Base-by-base conservation (phyloP, 2,329 filamentous ascomycete species). In the Xylariales sp. region DNA sequence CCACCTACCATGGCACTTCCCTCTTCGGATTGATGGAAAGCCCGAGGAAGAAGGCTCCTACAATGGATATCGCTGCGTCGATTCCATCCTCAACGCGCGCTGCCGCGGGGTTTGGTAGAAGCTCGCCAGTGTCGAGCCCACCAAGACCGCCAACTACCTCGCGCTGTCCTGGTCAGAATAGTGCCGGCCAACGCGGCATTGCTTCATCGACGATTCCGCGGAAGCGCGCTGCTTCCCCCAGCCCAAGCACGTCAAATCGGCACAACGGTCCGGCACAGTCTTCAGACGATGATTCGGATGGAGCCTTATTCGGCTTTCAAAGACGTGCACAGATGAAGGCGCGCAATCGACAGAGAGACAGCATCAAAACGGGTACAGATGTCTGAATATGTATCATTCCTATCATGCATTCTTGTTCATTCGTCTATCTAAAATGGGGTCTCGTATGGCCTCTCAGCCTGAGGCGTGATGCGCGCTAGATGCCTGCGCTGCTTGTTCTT, bases 391-490 rank as follows among this genome's bases (percentile, higher is more conserved):
- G 25, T 38, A 4, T 38, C 24, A 42, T n/a, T 15, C n/a, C n/a
- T n/a, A n/a, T n/a, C n/a, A n/a, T n/a, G n/a, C n/a, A n/a, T n/a
- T n/a, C n/a, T n/a, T n/a, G n/a, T n/a, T n/a, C n/a, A n/a, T n/a
- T n/a, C n/a, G n/a, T 32, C 45, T 42, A 45, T 18, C 30, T 40
- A 37, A 46, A 71, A 78, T 1, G 78, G 76, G 2, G 81, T 93
- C 70, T 93, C 83, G 48, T 69, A 86, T 0, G 87, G 87, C 43
- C 67, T 62, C 68, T 94, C 88, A 1, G 86, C 88, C 64, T 91
- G 85, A 0, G 88, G 87, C 5, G 87, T 91, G 53, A 94, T 83
- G 29, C 88, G 75, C 5, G 87, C 88, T 44, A 94, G 62, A 63
- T 94, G 88, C 35, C 88, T 74, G 41, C 88, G 70, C 60, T 87